Percentiles rank a stretch among this genome's conserved stretches.
Evolutionary conservation across 1,139 yeast species (phyloP).

Genomic region (Debaryomyces psychrophilus): DNA sequence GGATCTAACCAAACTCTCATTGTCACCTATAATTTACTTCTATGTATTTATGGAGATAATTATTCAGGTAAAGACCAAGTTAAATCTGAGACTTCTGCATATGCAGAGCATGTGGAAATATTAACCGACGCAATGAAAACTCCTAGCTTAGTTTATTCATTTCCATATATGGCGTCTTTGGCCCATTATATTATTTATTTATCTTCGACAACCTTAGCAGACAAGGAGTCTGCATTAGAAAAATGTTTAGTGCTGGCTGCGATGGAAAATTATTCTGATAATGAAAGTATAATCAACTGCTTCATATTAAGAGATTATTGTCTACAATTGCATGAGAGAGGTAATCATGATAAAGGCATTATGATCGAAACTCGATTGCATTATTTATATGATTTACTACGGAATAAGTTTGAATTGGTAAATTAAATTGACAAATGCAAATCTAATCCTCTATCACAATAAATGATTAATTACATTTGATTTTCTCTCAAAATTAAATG

Average conservation of each 20-base stretch:
- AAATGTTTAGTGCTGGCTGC: slow-evolving; percentile 21
- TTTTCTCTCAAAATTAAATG: slow-evolving; percentile 3
- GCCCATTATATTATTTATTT: slow-evolving; percentile 21
- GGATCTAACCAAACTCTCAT: slow-evolving; percentile 20
- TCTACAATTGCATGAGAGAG: slow-evolving; percentile 20
- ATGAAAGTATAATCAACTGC: slow-evolving; percentile 25
- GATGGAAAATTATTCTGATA: slow-evolving; percentile 19
- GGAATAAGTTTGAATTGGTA: slow-evolving; percentile 17
- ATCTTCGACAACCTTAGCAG: slow-evolving; percentile 19
- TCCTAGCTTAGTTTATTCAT: slow-evolving; percentile 3
- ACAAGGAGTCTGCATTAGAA: slow-evolving; percentile 19
- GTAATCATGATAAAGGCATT: slow-evolving; percentile 27
- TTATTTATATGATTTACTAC: slow-evolving; percentile 19
- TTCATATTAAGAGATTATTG: slow-evolving; percentile 26
- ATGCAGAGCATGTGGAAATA: neutral
- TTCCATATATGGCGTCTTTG: slow-evolving; percentile 22
- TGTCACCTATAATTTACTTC: slow-evolving; percentile 16
- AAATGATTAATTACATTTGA: neutral
- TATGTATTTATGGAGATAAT: slow-evolving; percentile 7
- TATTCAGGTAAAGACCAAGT: neutral
- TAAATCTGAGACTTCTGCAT: neutral
- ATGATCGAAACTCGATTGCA: slow-evolving; percentile 29
- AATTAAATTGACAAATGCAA: neutral
- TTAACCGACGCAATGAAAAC: neutral
- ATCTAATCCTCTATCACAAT: neutral